Evolutionary conservation across 2,329 filamentous ascomycete species (phyloP).

Genomic region (Colletotrichum cereale): DNA sequence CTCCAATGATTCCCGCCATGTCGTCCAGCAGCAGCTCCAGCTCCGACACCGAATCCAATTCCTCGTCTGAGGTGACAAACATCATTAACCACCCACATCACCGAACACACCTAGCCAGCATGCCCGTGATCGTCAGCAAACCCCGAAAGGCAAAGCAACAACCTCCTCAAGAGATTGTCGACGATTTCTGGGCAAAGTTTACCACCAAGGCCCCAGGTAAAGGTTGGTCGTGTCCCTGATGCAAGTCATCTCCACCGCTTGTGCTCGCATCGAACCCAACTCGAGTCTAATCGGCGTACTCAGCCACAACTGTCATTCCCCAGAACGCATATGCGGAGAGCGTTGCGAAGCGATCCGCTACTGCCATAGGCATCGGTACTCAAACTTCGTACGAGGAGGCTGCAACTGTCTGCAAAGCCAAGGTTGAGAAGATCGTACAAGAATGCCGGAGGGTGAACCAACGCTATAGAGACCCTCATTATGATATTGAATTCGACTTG

Average conservation of each 20-base stretch:
- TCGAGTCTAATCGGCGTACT: background rate
- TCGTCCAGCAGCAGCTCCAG: conserved; percentile 18
- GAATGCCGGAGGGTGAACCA: conserved; percentile 83
- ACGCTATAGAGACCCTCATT: conserved; percentile 88
- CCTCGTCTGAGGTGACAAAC: background rate
- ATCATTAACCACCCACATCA: conserved; percentile 4
- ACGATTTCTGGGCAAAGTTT: conserved; percentile 81
- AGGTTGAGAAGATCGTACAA: conserved; percentile 70
- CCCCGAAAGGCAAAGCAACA: conserved; percentile 57
- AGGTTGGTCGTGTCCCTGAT: conserved; percentile 53
- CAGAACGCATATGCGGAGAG: conserved; percentile 74
- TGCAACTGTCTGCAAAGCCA: conserved; percentile 74
- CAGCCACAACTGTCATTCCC: conserved; percentile 77
- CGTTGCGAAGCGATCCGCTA: conserved; percentile 68
- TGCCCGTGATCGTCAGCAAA: conserved; percentile 31
- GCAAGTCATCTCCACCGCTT: background rate
- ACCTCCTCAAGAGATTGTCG: conserved; percentile 75
- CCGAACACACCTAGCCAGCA: conserved; percentile 28
- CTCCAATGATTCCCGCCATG: conserved; percentile 2
- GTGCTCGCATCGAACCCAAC: conserved; percentile 23
- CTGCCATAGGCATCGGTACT: conserved; percentile 57
- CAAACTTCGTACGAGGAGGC: conserved; percentile 80
- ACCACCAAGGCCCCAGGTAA: conserved; percentile 79
- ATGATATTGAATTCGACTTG: conserved; percentile 84
- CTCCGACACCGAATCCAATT: conserved; percentile 16